Conservation (phyloP, 495 filamentous ascomycete species). For the Talaromyces thailandensis region DNA sequence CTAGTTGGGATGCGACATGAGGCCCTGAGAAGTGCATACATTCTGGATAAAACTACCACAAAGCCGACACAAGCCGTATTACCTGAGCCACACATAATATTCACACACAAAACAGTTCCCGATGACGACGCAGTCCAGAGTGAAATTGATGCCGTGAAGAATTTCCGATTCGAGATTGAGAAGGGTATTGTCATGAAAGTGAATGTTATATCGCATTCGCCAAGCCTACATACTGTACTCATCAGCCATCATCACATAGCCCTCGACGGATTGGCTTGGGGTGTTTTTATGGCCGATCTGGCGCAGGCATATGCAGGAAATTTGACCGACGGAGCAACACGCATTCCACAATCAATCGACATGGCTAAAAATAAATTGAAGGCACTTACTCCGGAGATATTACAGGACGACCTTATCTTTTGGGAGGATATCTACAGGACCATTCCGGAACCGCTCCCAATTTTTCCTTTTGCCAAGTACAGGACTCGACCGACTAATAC, state of each 20-base stretch:
- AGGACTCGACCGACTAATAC: slow-evolving; percentile 9
- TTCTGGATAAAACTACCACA: slow-evolving; percentile 7
- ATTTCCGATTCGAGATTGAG: slow-evolving; percentile 22
- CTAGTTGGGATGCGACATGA: slow-evolving; percentile 26
- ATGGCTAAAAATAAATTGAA: slow-evolving; percentile 10
- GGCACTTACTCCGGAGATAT: background rate
- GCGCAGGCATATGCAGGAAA: slow-evolving; percentile 21
- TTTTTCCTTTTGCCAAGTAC: slow-evolving; percentile 22
- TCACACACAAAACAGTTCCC: slow-evolving; percentile 9
- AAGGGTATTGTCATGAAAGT: slow-evolving; percentile 22
- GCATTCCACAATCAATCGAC: slow-evolving; percentile 12
- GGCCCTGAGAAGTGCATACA: slow-evolving; percentile 25
- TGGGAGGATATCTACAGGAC: slow-evolving; percentile 23
- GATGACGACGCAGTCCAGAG: slow-evolving; percentile 7
- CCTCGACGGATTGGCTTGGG: slow-evolving; percentile 37
- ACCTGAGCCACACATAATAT: background rate
- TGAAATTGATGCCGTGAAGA: slow-evolving; percentile 11
- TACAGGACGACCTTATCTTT: slow-evolving; percentile 17
- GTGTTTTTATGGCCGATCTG: slow-evolving; percentile 29
- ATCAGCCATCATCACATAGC: slow-evolving; percentile 36
- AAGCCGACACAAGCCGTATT: slow-evolving; percentile 13
- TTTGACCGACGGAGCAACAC: slow-evolving; percentile 10
- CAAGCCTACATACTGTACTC: slow-evolving; percentile 18
- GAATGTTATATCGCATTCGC: slow-evolving; percentile 12
- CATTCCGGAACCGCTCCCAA: slow-evolving; percentile 20